phyloP scores from a whole-genome alignment of 768 basidiomycete genomes.

The Psilocybe cyanescens region DNA sequence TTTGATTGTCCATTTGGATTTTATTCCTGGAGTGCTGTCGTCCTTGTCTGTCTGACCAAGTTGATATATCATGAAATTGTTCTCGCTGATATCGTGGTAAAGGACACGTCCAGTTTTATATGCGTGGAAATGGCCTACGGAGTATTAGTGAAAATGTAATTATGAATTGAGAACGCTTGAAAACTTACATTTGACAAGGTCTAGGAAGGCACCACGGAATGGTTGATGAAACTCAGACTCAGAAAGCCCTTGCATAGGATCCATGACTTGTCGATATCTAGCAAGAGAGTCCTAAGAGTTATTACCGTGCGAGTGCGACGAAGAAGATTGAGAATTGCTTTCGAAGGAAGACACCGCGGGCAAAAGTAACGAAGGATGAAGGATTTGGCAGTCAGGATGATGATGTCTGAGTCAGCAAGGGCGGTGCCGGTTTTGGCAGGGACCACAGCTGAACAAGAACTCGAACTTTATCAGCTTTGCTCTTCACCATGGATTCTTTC shows the following conservation, averaged over 20 bases:
- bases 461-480: constrained; percentile 6
- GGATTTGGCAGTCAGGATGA: neutral
- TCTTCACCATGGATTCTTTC: constrained; percentile 70
- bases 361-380: neutral
- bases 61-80: constrained; percentile 30
- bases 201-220: too few relatives aligned
- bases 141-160: too few relatives aligned
- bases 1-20: neutral
- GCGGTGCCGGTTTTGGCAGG: constrained; percentile 16
- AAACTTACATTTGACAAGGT: too few relatives aligned
- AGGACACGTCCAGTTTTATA: constrained; percentile 25
- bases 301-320: too few relatives aligned
- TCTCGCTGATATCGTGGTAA: constrained; percentile 35
- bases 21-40: too few relatives aligned
- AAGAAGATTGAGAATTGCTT: too few relatives aligned
- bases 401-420: constrained; percentile 14
- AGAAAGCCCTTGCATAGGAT: too few relatives aligned
- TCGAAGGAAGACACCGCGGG: neutral
- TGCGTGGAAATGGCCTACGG: constrained; percentile 26
- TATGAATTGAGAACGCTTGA: too few relatives aligned
- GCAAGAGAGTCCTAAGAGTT: too few relatives aligned
- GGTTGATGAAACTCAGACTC: too few relatives aligned
- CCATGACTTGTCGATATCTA: too few relatives aligned
- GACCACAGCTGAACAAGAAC: neutral
- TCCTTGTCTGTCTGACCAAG: neutral